Percentiles rank a stretch among this genome's conserved stretches.
Conservation (phyloP, 192 early-diverging fungal species). For the Chytriomyces confervae region DNA sequence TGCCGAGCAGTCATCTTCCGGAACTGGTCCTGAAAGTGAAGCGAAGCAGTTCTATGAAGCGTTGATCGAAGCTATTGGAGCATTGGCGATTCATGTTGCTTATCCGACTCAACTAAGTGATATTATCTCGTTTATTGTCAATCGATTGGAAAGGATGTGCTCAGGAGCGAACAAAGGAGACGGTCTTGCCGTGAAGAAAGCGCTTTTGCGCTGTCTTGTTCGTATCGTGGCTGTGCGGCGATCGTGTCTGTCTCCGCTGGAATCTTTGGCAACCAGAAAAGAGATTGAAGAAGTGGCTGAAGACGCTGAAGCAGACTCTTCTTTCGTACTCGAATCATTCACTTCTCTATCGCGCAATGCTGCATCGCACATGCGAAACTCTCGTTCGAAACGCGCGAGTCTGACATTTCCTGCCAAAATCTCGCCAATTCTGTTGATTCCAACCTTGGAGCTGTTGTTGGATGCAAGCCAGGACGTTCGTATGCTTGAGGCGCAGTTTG, state of each 20-base stretch:
- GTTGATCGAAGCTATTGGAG: slow-evolving; percentile 33
- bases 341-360: neutral
- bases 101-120: slow-evolving; percentile 52
- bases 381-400: slow-evolving; percentile 1
- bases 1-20: too few species aligned
- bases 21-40: neutral
- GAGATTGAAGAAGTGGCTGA: neutral
- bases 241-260: neutral
- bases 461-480: slow-evolving; percentile 10
- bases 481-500: neutral
- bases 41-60: slow-evolving; percentile 16
- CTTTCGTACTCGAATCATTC: slow-evolving; percentile 2
- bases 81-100: slow-evolving; percentile 31
- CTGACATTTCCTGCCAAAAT: slow-evolving; percentile 22
- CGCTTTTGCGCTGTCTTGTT: slow-evolving; percentile 11
- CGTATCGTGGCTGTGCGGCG: slow-evolving; percentile 13
- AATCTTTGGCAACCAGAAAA: neutral
- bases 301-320: neutral
- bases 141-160: slow-evolving; percentile 25
- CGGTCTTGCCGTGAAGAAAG: neutral
- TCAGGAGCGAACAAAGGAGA: neutral
- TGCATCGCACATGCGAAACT: too few species aligned
- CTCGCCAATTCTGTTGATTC: slow-evolving; percentile 19
- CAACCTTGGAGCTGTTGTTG: slow-evolving; percentile 15
- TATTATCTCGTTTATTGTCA: slow-evolving; percentile 44